phyloP scores from a whole-genome alignment of 2,329 filamentous ascomycete species.

The Monosporascus sp. region DNA sequence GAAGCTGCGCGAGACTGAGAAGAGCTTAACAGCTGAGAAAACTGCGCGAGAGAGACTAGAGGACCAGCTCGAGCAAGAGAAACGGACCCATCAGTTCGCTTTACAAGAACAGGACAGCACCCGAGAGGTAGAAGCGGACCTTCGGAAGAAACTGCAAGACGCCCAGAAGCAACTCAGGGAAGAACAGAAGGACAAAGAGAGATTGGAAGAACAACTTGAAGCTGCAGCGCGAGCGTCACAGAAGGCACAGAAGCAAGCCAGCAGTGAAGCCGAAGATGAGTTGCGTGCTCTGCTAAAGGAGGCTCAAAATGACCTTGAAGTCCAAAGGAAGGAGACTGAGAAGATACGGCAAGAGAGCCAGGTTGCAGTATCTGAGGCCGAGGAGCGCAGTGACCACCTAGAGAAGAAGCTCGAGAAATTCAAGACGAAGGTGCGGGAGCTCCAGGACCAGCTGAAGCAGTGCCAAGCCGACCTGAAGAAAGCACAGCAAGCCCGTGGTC shows the following conservation, averaged over 20 bases:
- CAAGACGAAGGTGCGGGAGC: conserved; percentile 61
- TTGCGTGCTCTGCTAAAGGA: conserved; percentile 25
- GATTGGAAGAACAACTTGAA: conserved; percentile 29
- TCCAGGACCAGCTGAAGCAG: conserved; percentile 69
- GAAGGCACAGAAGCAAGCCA: conserved; percentile 19
- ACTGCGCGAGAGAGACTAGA: conserved; percentile 25
- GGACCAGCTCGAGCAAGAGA: conserved; percentile 27
- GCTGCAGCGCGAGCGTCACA: conserved; percentile 22
- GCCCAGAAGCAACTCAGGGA: conserved; percentile 22
- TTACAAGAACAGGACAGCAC: conserved; percentile 25
- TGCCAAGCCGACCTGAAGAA: conserved; percentile 39
- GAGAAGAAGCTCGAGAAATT: conserved; percentile 67
- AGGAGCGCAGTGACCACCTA: conserved; percentile 57
- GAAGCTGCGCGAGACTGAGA: conserved; percentile 30
- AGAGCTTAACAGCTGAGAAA: conserved; percentile 24
- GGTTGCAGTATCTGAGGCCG: conserved; percentile 53
- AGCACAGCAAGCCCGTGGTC: conserved; percentile 34
- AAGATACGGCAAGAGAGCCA: conserved; percentile 41
- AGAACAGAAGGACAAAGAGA: conserved; percentile 26
- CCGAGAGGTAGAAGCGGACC: conserved; percentile 24
- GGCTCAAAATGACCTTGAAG: conserved; percentile 23
- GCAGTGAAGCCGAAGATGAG: conserved; percentile 17
- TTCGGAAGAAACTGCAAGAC: conserved; percentile 27
- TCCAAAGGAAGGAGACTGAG: conserved; percentile 41
- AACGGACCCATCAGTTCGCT: conserved; percentile 21